Evolutionary conservation across 176 grass and related monocot species (phyloP), one percentile per base, ranked within the genome.

Genomic region (Aegilops longissima): DNA sequence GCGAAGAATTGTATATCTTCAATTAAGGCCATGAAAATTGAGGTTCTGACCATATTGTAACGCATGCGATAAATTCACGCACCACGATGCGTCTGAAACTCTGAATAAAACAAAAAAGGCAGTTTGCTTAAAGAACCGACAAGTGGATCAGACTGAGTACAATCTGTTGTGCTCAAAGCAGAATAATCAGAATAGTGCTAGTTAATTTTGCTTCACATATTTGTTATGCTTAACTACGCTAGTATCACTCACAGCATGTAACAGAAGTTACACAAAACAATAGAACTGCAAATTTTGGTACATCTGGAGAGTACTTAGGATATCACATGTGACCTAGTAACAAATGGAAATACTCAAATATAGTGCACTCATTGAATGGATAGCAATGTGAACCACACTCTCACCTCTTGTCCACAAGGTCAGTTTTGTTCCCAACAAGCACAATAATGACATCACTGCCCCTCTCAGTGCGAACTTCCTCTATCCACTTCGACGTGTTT

Each of bases 401-500:
- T 75, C 29, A 98, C 96, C 96, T 96, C 84, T 98, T 98, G 93
- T 98, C 96, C 66, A 98, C 96, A 91, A 96, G 96, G 66, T 98
- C 96, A 51, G 96, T 98, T 90, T 98, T 98, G 90, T 98, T 98
- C 69, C 86, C 96, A 58, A 98, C 96, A 84, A 98, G 93, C 80
- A 98, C 96, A 89, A 98, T 96, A 66, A 98, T 98, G 77, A 98
- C 93, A 90, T 98, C 96, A 86, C 96, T 98, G 70, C 96, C 93
- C 71, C 93, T 93, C 88, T 98, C 96, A 63, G 96, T 96, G 79
- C 91, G 93, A 40, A 98, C 96, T 91, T 98, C 96, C 80, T 98
- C 96, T 44, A 98, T 98, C 96, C 96, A 98, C 85, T 98, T 98
- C 49, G 93, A 98, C 82, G 96, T 98, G 89, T 98, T 98, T 24